Base-by-base conservation (phyloP, 164 flowering plant genomes). In the Vitis cinerea region DNA sequence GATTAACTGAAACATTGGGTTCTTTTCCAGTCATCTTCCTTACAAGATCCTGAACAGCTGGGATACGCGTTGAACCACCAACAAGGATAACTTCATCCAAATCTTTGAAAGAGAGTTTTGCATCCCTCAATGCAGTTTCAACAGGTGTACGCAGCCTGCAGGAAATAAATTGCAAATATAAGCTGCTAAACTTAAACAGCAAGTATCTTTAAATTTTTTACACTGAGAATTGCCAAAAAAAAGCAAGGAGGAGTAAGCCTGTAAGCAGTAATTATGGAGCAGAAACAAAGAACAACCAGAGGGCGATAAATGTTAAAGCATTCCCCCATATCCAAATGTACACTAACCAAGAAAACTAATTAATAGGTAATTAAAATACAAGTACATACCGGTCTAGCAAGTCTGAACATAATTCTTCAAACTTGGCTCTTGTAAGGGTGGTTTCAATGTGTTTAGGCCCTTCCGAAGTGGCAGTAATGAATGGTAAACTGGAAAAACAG, bases 21-120 rank as follows among this genome's bases (percentile, higher is more conserved):
- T 83, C 91, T 73, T 86, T 90, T 10, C 93, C 87, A 44, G 96
- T 90, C 80, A 88, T 3, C 76, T 83, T 88, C 78, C 71, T 87
- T 10, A 90, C 96, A 68, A 90, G 85, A 60, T 86, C 91, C 77
- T 87, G 91, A 58, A 90, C 96, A 68, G 96, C 90, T 14, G 95
- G 95, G 15, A 90, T 88, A 72, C 92, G 85, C 15, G 94, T 90
- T 50, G 94, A 90, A 31, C 93, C 93, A 68, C 96, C 93, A 56
- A 90, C 96, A 67, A 88, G 93, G 44, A 90, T 90, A 30, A 91
- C 92, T 77, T 89, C 97, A 71, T 91, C 97, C 50, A 91, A 52
- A 63, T 91, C 91, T 65, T 81, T 91, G 75, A 83, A 81, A 44
- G 89, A 71, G 4, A 91, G 86, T 66, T 91, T 89, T 51, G 94